phyloP scores from a whole-genome alignment of 2,329 filamentous ascomycete genomes.

The Calonectria hawksworthii region DNA sequence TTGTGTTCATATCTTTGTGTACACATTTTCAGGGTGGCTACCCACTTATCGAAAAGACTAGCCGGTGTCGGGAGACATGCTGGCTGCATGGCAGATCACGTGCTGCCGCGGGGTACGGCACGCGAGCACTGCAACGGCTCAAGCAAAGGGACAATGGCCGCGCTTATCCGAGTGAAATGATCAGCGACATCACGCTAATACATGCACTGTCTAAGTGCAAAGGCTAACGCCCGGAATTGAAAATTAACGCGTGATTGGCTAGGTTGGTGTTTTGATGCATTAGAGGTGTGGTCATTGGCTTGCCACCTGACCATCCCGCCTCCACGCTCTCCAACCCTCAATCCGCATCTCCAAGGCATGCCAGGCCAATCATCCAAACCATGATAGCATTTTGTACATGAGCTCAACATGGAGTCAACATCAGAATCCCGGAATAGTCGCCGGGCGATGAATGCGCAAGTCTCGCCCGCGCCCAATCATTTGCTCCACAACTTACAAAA shows the following conservation, averaged over 20 bases:
- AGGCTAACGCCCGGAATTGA: background rate
- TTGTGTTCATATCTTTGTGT: too few species aligned
- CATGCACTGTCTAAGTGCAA: background rate
- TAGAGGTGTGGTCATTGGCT: background rate
- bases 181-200: background rate
- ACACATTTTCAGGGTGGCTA: too few species aligned
- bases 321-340: background rate
- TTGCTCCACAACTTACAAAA: background rate
- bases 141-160: background rate
- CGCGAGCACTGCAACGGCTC: background rate
- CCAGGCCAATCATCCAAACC: background rate
- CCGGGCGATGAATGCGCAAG: slow-evolving; percentile 20
- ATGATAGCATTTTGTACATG: background rate
- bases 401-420: background rate
- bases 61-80: background rate
- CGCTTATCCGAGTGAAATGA: background rate
- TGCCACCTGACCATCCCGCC: slow-evolving; percentile 1
- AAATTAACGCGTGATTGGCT: background rate
- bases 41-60: background rate
- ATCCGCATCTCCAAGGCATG: background rate
- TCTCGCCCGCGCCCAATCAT: background rate
- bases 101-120: background rate
- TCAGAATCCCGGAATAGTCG: background rate
- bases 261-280: background rate
- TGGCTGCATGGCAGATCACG: background rate